Conservation (phyloP, 1,284 basidiomycete genomes). For the Gymnopus androsaceus region DNA sequence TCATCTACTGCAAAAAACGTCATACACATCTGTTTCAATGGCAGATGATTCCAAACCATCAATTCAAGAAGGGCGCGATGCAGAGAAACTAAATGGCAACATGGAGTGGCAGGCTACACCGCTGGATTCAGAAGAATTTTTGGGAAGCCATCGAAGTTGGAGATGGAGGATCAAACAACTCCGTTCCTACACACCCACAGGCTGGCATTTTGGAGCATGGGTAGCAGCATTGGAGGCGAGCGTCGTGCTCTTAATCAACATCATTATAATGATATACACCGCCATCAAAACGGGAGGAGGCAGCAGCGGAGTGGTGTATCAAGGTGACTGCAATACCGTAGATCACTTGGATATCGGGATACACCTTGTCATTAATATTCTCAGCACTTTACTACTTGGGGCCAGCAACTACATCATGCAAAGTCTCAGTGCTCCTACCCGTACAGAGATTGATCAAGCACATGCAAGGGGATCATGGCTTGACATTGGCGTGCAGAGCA, state of each 20-base stretch:
- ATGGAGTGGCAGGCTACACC: too few species aligned
- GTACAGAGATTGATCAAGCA: neutral
- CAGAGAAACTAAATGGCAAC: too few species aligned
- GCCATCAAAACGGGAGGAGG: neutral
- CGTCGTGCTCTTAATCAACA: neutral
- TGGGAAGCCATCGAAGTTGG: too few species aligned
- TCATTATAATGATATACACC: neutral
- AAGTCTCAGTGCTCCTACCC: neutral
- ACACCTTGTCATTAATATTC: too few species aligned
- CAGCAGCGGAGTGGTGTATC: neutral
- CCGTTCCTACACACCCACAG: neutral
- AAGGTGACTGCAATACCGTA: neutral
- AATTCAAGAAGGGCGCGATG: too few species aligned
- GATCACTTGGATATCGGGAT: neutral
- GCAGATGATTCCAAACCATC: too few species aligned
- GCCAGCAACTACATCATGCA: too few species aligned
- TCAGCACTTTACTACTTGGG: too few species aligned
- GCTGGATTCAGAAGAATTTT: too few species aligned
- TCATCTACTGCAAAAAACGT: too few species aligned
- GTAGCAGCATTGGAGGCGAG: neutral
- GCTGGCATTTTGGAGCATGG: neutral
- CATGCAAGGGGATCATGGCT: neutral
- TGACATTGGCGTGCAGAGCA: neutral
- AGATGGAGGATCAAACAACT: neutral
- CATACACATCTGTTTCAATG: too few species aligned